These are phyloP conservation scores for Ettlia oleoabundans DNA, from an alignment of 139 green algal species.

Conservation along the genomic window DNA sequence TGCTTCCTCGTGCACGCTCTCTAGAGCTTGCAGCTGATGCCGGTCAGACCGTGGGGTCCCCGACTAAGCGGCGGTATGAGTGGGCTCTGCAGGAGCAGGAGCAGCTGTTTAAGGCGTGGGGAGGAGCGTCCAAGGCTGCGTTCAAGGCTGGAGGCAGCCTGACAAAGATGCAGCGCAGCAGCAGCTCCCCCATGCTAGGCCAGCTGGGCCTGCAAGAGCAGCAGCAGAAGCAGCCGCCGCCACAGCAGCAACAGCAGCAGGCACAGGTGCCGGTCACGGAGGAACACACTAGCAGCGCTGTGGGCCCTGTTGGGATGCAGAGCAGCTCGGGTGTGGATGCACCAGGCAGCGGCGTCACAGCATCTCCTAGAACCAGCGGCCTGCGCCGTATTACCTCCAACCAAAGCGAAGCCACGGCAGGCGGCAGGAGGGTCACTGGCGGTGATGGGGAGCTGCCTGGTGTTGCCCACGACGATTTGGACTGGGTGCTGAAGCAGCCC, in stretches of 20 bases:
- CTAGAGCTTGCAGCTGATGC: no score
- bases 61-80: no score
- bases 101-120: not conserved
- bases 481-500: conserved; percentile 26
- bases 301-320: no score
- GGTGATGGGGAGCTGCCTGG: not conserved
- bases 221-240: not conserved
- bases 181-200: conserved; percentile 18
- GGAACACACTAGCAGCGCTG: no score
- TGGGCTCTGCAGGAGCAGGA: not conserved
- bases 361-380: no score
- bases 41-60: no score
- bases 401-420: conserved; percentile 33
- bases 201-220: not conserved
- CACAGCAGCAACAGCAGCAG: not conserved
- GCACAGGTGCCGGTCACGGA: no score
- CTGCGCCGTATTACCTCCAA: conserved; percentile 24
- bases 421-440: not conserved
- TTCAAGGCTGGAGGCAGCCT: no score
- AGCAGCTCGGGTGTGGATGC: no score
- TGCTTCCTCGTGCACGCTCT: no score
- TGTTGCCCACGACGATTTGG: conserved; percentile 3
- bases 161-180: not conserved
- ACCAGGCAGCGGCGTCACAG: no score
- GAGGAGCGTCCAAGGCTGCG: no score